Percentiles rank a stretch among this genome's conserved stretches.
Conservation (phyloP, 169 alveolate genomes). For the Eimeria zaria region DNA sequence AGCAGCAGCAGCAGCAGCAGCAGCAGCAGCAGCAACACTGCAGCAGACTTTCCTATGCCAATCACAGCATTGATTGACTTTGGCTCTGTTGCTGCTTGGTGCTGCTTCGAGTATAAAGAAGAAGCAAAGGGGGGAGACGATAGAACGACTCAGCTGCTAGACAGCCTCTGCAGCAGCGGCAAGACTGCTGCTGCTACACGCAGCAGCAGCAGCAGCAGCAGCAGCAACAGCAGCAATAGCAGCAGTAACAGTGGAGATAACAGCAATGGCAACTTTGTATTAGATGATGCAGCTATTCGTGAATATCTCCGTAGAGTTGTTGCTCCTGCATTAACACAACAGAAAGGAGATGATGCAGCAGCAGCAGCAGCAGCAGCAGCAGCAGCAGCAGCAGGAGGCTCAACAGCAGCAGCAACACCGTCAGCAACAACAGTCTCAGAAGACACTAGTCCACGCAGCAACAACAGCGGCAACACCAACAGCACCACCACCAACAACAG, state of each 20-base stretch:
- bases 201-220: conserved; percentile 57
- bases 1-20: conserved; percentile 29
- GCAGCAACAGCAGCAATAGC: conserved; percentile 54
- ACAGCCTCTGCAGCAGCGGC: conserved; percentile 61
- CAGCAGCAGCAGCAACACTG: conserved; percentile 22
- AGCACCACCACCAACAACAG: no score
- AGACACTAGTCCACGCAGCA: not conserved
- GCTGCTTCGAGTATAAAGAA: conserved; percentile 37
- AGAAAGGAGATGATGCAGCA: not conserved
- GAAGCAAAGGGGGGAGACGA: not conserved
- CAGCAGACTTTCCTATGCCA: conserved; percentile 28
- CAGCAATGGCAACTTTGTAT: conserved; percentile 25
- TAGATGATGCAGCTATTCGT: not conserved
- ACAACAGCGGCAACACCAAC: no score
- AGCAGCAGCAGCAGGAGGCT: conserved; percentile 22
- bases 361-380: not conserved
- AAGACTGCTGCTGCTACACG: not conserved
- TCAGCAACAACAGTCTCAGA: not conserved
- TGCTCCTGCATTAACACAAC: conserved; percentile 10
- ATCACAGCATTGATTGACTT: conserved; percentile 74
- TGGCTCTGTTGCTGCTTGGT: conserved; percentile 79
- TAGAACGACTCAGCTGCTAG: conserved; percentile 1
- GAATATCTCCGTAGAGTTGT: not conserved
- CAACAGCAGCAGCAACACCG: conserved; percentile 31
- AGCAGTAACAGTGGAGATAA: no score